Conservation (phyloP, 352 stramenopile species). For the Saprolegnia parasitica region DNA sequence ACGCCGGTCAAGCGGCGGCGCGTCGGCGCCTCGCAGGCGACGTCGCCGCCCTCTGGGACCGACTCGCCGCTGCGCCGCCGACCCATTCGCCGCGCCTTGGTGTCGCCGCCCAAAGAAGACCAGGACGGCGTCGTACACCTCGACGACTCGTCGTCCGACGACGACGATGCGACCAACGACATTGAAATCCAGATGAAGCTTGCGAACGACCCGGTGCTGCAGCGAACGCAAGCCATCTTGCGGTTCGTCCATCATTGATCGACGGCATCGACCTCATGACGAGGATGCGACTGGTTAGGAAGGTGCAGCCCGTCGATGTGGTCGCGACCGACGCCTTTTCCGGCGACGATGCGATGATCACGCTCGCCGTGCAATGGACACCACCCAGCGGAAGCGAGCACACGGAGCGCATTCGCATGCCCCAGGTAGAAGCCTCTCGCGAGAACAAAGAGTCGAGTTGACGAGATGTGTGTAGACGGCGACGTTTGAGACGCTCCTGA, state of each 20-base stretch:
- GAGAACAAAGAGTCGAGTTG: not conserved
- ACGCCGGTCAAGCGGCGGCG: slow-evolving; percentile 16
- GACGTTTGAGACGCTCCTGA: slow-evolving; percentile 12
- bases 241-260: not conserved
- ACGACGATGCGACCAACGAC: not conserved
- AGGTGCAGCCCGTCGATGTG: not conserved
- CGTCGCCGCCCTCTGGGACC: not conserved
- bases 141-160: slow-evolving; percentile 4
- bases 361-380: slow-evolving; percentile 12
- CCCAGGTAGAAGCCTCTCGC: not conserved
- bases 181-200: slow-evolving; percentile 5
- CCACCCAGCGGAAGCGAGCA: not conserved
- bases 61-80: too few relatives aligned
- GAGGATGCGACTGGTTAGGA: not conserved
- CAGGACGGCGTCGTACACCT: not conserved
- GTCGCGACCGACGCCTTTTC: not conserved
- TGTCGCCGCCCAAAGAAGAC: not conserved
- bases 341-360: slow-evolving; percentile 9
- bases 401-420: not conserved
- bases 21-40: not conserved
- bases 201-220: slow-evolving; percentile 3
- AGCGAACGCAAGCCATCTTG: slow-evolving; percentile 1
- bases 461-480: slow-evolving; percentile 12
- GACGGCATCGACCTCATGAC: not conserved
- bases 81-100: too few relatives aligned